Evolutionary conservation across 2,329 filamentous ascomycete genomes (phyloP), one percentile per base, ranked within the genome.

Genomic region (Arthrobotrys iridis): DNA sequence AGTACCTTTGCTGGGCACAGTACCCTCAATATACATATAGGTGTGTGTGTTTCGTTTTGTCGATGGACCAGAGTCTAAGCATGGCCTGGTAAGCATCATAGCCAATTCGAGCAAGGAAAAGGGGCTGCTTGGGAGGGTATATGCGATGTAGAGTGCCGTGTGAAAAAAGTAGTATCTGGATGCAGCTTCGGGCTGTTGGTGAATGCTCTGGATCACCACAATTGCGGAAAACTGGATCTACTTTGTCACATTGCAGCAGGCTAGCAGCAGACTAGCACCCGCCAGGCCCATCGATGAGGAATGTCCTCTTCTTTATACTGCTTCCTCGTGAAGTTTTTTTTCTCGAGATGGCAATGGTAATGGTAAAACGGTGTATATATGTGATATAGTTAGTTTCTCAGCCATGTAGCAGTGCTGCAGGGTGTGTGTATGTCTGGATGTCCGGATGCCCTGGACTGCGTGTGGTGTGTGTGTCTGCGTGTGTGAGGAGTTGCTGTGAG

Each of bases 131-230:
- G 24, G 62, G 62, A 55, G 55, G 33, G 26, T 70, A 43, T 46
- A 70, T 70, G 65, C 65, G 65, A 70, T 45, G 40, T 22, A 30
- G 20, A 57, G 30, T 15, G 26, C 43, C 15, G 65, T 62, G 65
- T 70, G 65, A 70, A 67, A 66, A 59, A 67, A 67, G 50, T 18
- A 59, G 64, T 57, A 59, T 67, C 64, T 67, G 52, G 64, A 67
- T 67, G 64, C 64, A 67, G 64, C 24, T 52, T 55, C 50, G 10
- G 40, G 18, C 28, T 43, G 46, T 26, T 20, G 26, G 15, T 41
- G 45, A 46, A 43, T 24, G 18, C 24, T 33, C 48, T 58, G 13
- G 50, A 59, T 67, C 52, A 67, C 64, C 65, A 62, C 28, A 18
- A 57, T 60, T 57, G 48, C 52, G 58, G 46, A 60, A 59, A 43